Evolutionary conservation across 1,284 basidiomycete species (phyloP), one percentile per base, ranked within the genome.

Genomic region (Puccinia coronata): DNA sequence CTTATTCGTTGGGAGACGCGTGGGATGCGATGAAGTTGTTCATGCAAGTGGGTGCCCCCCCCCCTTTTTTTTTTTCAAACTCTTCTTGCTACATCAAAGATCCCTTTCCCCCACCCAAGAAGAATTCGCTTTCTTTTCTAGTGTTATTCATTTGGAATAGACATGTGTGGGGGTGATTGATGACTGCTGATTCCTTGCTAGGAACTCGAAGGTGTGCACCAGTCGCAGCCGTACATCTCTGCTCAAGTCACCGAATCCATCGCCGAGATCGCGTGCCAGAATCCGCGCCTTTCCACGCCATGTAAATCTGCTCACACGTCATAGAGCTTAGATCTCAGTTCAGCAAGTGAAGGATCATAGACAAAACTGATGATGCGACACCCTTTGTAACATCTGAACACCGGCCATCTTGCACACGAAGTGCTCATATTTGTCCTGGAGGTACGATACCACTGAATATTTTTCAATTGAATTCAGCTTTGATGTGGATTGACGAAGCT

Each of bases 181-280:
- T 53, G 1, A 43, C 51, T 61, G n/a, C n/a, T n/a, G n/a, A n/a
- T n/a, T n/a, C n/a, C n/a, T n/a, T n/a, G n/a, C n/a, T 49, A 75
- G 73, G 73, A 75, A 25, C 57, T 75, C 28, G 73, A 75, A 31
- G 43, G n/a, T 8, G 25, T 4, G 18, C 36, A 75, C 25, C 23
- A 59, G 23, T 43, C 39, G 25, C 73, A 75, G 20, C n/a, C 47
- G 31, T 75, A 61, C 39, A 57, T 75, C 31, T 74, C 80, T 6
- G 43, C 41, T 28, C 41, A 47, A 47, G 79, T 74, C 39, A 43
- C 72, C 28, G 79, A 81, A 74, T 74, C 53, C 31, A 74, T 81
- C n/a, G 79, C 79, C 16, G 79, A 81, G 63, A 51, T 81, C 5
- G 61, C 79, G 3, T 63, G 70, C 49, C 57, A 81, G 53, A 63